A percentile compares a stretch with the other conserved stretches of the same genome.
These are phyloP conservation scores for Lasiodiplodia hormozganensis DNA, from an alignment of 2,329 filamentous ascomycete genomes.

Conservation along the genomic window DNA sequence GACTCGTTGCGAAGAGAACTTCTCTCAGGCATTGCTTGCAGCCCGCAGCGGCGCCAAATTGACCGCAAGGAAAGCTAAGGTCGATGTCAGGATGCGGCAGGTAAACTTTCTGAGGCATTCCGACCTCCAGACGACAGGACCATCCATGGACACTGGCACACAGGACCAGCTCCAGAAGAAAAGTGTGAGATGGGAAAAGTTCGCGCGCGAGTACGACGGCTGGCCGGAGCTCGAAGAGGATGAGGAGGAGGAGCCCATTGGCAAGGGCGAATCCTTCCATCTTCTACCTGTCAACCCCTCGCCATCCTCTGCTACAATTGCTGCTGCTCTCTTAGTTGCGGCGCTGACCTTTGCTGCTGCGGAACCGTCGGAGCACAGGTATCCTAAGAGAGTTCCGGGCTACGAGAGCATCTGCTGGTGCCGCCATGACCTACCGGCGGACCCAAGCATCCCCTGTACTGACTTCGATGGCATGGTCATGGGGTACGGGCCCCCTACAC, in stretches of 20 bases:
- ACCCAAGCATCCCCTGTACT: not conserved
- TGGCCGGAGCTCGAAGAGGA: not conserved
- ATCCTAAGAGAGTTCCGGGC: not conserved
- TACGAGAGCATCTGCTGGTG: not conserved
- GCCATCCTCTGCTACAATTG: not conserved
- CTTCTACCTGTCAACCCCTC: not conserved
- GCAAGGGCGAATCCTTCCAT: not conserved
- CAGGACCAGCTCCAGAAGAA: too few species aligned
- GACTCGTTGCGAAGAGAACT: not conserved
- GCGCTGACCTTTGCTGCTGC: not conserved
- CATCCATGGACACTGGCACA: too few species aligned
- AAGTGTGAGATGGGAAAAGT: too few species aligned
- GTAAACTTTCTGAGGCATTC: too few species aligned
- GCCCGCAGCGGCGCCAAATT: too few species aligned
- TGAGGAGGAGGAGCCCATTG: not conserved
- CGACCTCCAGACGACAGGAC: too few species aligned
- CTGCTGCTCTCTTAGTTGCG: not conserved
- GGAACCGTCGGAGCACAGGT: not conserved
- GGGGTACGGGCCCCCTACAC: not conserved
- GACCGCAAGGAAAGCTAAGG: not conserved
- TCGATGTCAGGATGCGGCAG: too few species aligned
- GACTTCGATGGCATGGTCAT: not conserved
- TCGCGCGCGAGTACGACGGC: too few species aligned
- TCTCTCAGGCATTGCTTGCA: too few species aligned
- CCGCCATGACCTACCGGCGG: not conserved